Evolutionary conservation across 2,329 filamentous ascomycete species (phyloP).

Genomic region (Fusarium luffae): DNA sequence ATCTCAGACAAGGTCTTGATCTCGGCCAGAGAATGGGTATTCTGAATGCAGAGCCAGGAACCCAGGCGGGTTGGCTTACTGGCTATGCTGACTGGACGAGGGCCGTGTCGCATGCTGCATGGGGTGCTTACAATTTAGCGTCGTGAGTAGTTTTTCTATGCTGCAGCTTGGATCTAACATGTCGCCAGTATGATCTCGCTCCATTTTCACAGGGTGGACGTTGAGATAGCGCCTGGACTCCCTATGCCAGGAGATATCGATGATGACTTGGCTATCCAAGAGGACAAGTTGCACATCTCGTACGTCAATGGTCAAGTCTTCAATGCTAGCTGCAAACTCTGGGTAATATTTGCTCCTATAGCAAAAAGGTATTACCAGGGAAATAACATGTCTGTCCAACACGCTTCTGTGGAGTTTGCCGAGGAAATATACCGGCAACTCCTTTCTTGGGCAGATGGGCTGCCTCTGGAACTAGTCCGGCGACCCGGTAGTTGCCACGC

Average conservation of each 20-base stretch:
- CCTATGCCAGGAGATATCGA: background rate
- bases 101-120: background rate
- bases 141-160: background rate
- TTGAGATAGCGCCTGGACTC: background rate
- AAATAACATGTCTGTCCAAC: fast-evolving
- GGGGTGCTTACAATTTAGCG: background rate
- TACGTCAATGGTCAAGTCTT: background rate
- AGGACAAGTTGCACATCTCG: fast-evolving
- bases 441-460: background rate
- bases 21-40: background rate
- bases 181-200: background rate
- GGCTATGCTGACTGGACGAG: background rate
- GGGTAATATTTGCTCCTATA: background rate
- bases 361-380: background rate
- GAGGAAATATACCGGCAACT: background rate
- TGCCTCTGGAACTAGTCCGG: background rate
- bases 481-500: background rate
- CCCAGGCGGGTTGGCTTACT: background rate
- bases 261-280: background rate
- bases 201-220: background rate
- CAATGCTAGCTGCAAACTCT: background rate
- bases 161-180: background rate
- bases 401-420: background rate
- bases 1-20: background rate
- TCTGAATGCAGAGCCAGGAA: background rate